A percentile compares a stretch with the other conserved stretches of the same genome.
Evolutionary conservation across 163 green algal species (phyloP).

Genomic region (Volvox carteri): DNA sequence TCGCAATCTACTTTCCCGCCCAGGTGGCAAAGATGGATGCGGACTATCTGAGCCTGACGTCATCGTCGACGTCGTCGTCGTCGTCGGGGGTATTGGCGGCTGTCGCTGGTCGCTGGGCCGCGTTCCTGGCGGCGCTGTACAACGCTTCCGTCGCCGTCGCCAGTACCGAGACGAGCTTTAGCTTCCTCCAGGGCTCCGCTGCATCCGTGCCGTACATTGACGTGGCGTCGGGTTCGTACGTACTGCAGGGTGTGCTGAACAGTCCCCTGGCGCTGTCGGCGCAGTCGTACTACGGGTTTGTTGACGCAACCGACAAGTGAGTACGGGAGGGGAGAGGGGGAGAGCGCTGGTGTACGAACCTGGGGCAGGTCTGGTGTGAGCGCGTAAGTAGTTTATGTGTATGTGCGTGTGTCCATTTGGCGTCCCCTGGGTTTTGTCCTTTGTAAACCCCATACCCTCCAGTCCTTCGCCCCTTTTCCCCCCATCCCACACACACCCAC

Average conservation of each 20-base stretch:
- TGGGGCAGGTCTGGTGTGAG: no score
- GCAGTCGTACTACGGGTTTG: constrained; percentile 61
- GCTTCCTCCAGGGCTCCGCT: constrained; percentile 13
- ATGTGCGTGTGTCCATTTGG: no score
- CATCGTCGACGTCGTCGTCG: background rate
- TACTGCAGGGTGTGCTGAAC: constrained; percentile 34
- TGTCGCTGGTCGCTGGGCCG: constrained; percentile 9
- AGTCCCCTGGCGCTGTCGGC: constrained; percentile 48
- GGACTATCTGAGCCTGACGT: background rate
- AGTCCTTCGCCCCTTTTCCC: no score
- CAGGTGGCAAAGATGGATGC: background rate
- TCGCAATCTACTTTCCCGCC: constrained; percentile 61
- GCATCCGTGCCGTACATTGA: constrained; percentile 28
- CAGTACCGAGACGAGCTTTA: background rate
- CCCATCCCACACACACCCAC: background rate
- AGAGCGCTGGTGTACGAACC: background rate
- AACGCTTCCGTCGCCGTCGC: background rate
- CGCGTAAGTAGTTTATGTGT: no score
- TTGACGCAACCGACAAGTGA: constrained; percentile 30
- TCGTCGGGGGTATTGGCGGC: background rate
- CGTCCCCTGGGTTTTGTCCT: no score
- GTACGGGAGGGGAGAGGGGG: background rate
- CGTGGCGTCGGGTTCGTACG: constrained; percentile 2
- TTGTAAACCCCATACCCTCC: no score
- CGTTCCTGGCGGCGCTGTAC: constrained; percentile 58